These are phyloP conservation scores for Phytophthora kernoviae DNA, from an alignment of 352 stramenopile species.

Conservation along the genomic window DNA sequence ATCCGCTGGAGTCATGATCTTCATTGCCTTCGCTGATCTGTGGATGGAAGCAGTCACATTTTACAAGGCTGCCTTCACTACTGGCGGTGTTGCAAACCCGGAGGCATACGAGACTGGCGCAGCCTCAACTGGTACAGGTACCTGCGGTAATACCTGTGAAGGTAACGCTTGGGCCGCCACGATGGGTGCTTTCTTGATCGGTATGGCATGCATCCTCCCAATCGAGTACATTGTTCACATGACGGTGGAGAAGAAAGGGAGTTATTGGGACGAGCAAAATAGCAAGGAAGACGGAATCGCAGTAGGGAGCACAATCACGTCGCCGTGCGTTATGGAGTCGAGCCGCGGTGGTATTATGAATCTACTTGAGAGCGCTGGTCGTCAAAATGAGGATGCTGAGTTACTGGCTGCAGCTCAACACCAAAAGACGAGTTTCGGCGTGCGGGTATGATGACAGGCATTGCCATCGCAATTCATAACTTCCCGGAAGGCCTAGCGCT, in stretches of 20 bases:
- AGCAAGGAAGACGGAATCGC: conserved; percentile 19
- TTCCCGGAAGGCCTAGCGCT: conserved; percentile 96
- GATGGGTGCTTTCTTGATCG: conserved; percentile 55
- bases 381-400: no score
- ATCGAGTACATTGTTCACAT: no score
- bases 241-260: conserved; percentile 30
- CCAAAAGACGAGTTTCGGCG: conserved; percentile 64
- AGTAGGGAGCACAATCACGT: conserved; percentile 9
- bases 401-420: no score
- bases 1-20: conserved; percentile 77
- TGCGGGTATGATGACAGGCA: conserved; percentile 91
- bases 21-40: conserved; percentile 76
- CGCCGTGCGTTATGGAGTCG: conserved; percentile 23
- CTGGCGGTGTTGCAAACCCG: conserved; percentile 52
- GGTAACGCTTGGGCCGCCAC: conserved; percentile 69
- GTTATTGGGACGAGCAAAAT: conserved; percentile 24
- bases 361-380: conserved; percentile 18
- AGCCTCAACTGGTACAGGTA: conserved; percentile 31
- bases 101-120: conserved; percentile 72
- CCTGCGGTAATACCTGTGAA: conserved; percentile 64
- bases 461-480: conserved; percentile 78
- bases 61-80: conserved; percentile 62
- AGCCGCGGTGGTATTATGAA: conserved; percentile 14
- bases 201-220: conserved; percentile 68
- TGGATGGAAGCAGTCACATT: conserved; percentile 61